A percentile compares a stretch with the other conserved stretches of the same genome.
These are phyloP conservation scores for Rasamsonia emersonii DNA, from an alignment of 2,329 filamentous ascomycete genomes.

Conservation along the genomic window DNA sequence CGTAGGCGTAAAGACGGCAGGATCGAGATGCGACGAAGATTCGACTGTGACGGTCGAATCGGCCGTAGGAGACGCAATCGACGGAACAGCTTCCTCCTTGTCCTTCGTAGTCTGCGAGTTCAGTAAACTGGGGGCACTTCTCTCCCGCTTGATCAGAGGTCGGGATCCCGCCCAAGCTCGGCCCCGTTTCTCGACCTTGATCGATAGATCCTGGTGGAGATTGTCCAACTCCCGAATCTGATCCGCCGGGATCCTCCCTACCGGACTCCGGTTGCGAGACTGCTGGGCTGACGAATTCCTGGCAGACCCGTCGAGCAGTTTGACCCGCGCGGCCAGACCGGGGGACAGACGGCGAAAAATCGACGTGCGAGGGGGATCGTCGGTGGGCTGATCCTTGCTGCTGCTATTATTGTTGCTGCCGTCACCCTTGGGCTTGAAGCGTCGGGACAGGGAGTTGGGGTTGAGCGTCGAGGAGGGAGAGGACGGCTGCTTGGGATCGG, in stretches of 20 bases:
- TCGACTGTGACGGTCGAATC: background rate
- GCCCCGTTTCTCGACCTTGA: conserved; percentile 30
- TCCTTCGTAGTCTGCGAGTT: conserved; percentile 6
- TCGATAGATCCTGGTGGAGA: conserved; percentile 29
- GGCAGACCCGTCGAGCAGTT: conserved; percentile 30
- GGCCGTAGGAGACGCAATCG: background rate
- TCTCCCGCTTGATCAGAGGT: conserved; percentile 9
- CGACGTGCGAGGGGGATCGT: conserved; percentile 22
- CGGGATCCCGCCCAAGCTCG: conserved; percentile 24
- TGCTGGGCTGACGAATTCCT: conserved; percentile 16
- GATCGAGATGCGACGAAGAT: no score
- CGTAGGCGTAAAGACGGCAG: no score
- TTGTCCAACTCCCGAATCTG: conserved; percentile 34
- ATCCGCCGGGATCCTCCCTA: conserved; percentile 33
- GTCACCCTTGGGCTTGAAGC: conserved; percentile 27
- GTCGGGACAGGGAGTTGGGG: conserved; percentile 19
- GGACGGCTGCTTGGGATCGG: conserved; percentile 6
- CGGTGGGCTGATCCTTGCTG: conserved; percentile 13
- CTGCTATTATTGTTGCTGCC: conserved; percentile 10
- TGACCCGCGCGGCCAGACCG: conserved; percentile 34
- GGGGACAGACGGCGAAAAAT: conserved; percentile 36
- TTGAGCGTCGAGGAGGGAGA: conserved; percentile 1
- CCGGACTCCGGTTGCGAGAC: conserved; percentile 16
- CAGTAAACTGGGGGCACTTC: conserved; percentile 13
- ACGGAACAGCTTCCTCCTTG: conserved; percentile 6